Base-by-base conservation (phyloP, 2,329 filamentous ascomycete species). In the Mariannaea sp. region DNA sequence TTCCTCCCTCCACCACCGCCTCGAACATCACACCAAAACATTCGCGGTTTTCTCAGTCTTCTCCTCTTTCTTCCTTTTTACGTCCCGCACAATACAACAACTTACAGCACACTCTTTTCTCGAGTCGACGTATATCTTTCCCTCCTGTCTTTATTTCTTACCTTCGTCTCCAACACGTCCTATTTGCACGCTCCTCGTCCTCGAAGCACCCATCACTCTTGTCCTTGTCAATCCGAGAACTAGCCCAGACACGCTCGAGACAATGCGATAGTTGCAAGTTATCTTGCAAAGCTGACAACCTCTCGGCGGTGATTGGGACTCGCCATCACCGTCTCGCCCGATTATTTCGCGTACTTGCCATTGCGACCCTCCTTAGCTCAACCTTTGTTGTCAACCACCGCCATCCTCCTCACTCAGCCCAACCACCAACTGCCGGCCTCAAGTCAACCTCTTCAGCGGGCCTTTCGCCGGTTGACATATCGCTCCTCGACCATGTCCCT, bases 401-500 rank as follows among this genome's bases (percentile, higher is more conserved):
- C 27, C 22, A 13, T 26, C 35, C 24, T 29, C 24, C 22, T 55
- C 41, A 19, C 35, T 29, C 52, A 41, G 29, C 14, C 30, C 24
- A 19, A 27, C 36, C 27, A 16, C 38, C 49, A 44, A 53, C 44
- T 33, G 49, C 49, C 43, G 40, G 42, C 42, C 22, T 44, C 32
- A 8, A 20, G 32, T 27, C 20, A 9, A 19, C 35, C 16, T 29
- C 45, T 41, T 57, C 51, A 29, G 46, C 29, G 17, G 29, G 12
- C 41, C 45, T n/a, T 43, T 38, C 35, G 43, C 44, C 54, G 36
- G 35, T 49, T 55, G 53, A 17, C 48, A 43, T 42, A 49, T 42
- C 27, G 45, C 45, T 46, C 56, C 41, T 20, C 48, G 39, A 56
- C 43, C 29, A 76, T 77, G 74, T 69, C 71, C 27, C 62, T 71